phyloP scores from a whole-genome alignment of 2,329 filamentous ascomycete genomes.

The Ceratocystis ficicola region DNA sequence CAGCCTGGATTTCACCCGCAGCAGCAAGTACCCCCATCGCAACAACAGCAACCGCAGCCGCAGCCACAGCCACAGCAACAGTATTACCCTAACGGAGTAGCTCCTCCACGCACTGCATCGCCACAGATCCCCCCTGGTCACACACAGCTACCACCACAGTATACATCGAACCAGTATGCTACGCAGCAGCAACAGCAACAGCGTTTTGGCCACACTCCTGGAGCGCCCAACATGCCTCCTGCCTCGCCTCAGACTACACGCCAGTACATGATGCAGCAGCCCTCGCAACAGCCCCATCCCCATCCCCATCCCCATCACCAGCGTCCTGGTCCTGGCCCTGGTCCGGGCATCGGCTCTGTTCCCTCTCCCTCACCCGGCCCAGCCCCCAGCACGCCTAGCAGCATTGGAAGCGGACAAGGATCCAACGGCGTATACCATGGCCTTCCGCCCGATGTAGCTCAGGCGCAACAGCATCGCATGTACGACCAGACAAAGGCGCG shows the following conservation, averaged over 20 bases:
- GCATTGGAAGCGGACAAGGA: constrained; percentile 7
- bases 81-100: constrained; percentile 36
- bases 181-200: constrained; percentile 17
- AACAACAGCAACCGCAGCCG: constrained; percentile 12
- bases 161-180: constrained; percentile 3
- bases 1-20: constrained; percentile 31
- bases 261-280: constrained; percentile 21
- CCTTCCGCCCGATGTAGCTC: constrained; percentile 22
- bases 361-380: constrained; percentile 21
- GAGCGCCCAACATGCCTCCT: constrained; percentile 20
- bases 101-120: constrained; percentile 35
- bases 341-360: constrained; percentile 7
- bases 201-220: constrained; percentile 3
- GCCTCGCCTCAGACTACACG: constrained; percentile 18
- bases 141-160: constrained; percentile 13
- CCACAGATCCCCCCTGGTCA: constrained; percentile 34
- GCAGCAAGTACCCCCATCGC: constrained; percentile 24
- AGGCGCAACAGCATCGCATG: constrained; percentile 39
- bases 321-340: constrained; percentile 4
- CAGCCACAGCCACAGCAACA: constrained; percentile 19
- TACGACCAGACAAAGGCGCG: constrained; percentile 41
- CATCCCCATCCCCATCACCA: constrained; percentile 14
- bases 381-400: constrained; percentile 17
- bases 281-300: constrained; percentile 14
- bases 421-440: constrained; percentile 16